phyloP scores from a whole-genome alignment of 495 filamentous ascomycete genomes.

The Halenospora varia region DNA sequence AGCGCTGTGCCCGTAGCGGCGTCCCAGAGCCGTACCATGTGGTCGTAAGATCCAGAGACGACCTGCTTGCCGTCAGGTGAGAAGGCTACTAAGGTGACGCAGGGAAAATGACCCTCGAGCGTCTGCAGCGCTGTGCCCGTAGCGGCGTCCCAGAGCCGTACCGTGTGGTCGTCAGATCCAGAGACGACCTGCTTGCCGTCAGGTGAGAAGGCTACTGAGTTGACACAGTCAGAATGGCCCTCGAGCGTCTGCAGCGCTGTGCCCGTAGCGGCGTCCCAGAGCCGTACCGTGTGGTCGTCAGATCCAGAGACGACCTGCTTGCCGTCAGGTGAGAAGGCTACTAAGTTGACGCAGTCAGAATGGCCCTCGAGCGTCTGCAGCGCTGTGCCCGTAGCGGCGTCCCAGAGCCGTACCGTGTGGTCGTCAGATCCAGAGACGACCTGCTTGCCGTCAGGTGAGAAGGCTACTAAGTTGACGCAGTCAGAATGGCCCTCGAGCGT shows the following conservation, averaged over 20 bases:
- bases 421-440: neutral
- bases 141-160: too few relatives aligned
- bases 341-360: neutral
- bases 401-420: conserved; percentile 29
- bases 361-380: conserved; percentile 12
- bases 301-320: neutral
- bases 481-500: neutral
- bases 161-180: too few relatives aligned
- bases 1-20: too few relatives aligned
- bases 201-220: conserved; percentile 7
- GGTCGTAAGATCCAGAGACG: too few relatives aligned
- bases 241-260: conserved; percentile 11
- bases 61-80: too few relatives aligned
- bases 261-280: conserved; percentile 12
- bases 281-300: conserved; percentile 1
- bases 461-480: conserved; percentile 1
- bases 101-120: too few relatives aligned
- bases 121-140: too few relatives aligned
- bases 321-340: conserved; percentile 5
- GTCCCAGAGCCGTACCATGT: too few relatives aligned
- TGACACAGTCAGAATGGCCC: conserved; percentile 5
- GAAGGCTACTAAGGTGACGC: too few relatives aligned
- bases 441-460: conserved; percentile 21
- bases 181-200: too few relatives aligned
- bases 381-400: conserved; percentile 22